Conservation (phyloP, 2,329 filamentous ascomycete genomes). For the Epichloe brachyelytri region DNA sequence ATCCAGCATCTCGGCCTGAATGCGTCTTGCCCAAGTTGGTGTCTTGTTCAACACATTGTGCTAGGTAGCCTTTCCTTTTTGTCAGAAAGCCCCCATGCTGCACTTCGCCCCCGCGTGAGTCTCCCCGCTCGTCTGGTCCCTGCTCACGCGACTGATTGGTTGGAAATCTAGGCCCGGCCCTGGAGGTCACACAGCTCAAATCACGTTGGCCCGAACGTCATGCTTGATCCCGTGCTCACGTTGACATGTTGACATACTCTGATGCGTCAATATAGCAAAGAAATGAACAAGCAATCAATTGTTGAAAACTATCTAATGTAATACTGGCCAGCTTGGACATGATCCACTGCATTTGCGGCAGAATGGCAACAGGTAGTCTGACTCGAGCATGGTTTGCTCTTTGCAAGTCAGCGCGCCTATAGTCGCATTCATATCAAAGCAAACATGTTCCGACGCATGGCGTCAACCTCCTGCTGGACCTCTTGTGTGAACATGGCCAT, state of each 20-base stretch:
- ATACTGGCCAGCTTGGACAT: not conserved
- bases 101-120: not conserved
- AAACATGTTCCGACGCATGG: not conserved
- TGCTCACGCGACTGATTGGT: not conserved
- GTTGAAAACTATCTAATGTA: constrained; percentile 6
- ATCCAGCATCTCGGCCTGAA: not conserved
- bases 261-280: not conserved
- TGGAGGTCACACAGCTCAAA: not conserved
- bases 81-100: too few relatives aligned
- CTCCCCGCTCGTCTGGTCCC: not conserved
- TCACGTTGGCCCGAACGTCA: not conserved
- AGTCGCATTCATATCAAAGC: not conserved
- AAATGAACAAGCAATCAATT: constrained; percentile 7
- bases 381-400: not conserved
- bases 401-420: not conserved
- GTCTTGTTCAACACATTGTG: too few relatives aligned
- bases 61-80: too few relatives aligned
- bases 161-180: too few relatives aligned
- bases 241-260: too few relatives aligned
- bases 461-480: not conserved
- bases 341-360: not conserved
- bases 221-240: not conserved
- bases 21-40: too few relatives aligned
- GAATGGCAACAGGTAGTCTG: too few relatives aligned
- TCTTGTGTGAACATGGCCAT: not conserved